Base-by-base conservation (phyloP, 2,329 filamentous ascomycete genomes). In the Emericellopsis cladophorae region DNA sequence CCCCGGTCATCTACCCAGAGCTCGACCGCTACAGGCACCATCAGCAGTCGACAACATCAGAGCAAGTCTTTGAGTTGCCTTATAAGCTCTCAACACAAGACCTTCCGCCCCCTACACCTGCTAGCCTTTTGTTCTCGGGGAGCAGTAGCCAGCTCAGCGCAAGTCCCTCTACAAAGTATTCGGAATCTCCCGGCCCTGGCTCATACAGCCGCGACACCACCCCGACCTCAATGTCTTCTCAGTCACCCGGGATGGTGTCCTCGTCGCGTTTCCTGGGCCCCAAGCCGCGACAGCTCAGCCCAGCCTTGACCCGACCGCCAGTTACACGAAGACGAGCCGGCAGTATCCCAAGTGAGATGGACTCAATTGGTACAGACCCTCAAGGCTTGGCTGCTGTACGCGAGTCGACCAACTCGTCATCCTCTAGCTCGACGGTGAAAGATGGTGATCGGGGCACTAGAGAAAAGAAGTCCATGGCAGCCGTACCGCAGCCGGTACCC, bases 141-240 rank as follows among this genome's bases (percentile, higher is more conserved):
- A 69, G 64, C 15, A 74, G 70, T 52, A 76, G 70, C 46, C 67
- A 72, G 45, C 43, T 67, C 34, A 74, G 74, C 56, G 72, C 68
- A 3, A 87, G 81, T 44, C 81, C 83, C 31, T 88, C 83, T 4
- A 87, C 84, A 2, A 69, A 79, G 45, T 87, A 83, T 51, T 85
- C 81, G 2, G 83, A 78, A 42, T 88, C 84, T 1, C 77, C 77
- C 1, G 74, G 75, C 1, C 76, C 81, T 10, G 76, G 80, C 2
- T 64, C 76, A 5, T 88, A 86, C 58, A 88, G 83, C 53, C 72
- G 83, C 46, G 81, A 84, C 44, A 87, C 83, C 1, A 88, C 84
- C 4, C 84, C 84, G 7, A 87, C 82, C 5, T 88, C 84, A 9
- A 79, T 84, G 46, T 82, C 79, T 7, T 88, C 84, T 2, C 80